Evolutionary conservation across 176 grass and related monocot genomes (phyloP).

Genomic region (Avena atlantica): DNA sequence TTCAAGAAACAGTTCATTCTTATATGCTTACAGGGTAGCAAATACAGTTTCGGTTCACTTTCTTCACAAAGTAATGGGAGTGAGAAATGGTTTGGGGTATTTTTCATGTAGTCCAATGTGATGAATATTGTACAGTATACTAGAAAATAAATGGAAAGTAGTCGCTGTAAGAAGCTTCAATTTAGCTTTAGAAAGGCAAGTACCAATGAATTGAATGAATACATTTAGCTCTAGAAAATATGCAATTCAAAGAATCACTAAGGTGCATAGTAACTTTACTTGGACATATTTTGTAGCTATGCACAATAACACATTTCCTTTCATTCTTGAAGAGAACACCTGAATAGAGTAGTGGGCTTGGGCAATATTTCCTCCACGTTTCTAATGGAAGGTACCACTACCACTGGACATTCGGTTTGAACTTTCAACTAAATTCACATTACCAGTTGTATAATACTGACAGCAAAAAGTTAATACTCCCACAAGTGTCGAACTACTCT

Average conservation of each 20-base stretch:
- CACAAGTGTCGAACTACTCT: not conserved
- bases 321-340: not conserved
- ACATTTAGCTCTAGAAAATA: not conserved
- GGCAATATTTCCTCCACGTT: not conserved
- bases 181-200: not conserved
- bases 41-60: not conserved
- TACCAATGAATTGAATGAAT: too few relatives aligned
- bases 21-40: not conserved
- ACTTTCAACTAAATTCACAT: not conserved
- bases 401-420: not conserved
- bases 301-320: not conserved
- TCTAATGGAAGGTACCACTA: not conserved
- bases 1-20: not conserved
- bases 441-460: not conserved
- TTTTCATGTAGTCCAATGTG: not conserved
- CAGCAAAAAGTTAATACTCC: not conserved
- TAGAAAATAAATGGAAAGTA: not conserved
- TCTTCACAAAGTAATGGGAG: not conserved
- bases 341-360: not conserved
- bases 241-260: slow-evolving; percentile 4
- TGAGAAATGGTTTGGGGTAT: not conserved
- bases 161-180: not conserved
- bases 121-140: not conserved
- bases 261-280: not conserved
- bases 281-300: not conserved